A percentile compares a stretch with the other conserved stretches of the same genome.
These are phyloP conservation scores for Wickerhamiella pararugosa DNA, from an alignment of 1,139 yeast species.

Conservation along the genomic window DNA sequence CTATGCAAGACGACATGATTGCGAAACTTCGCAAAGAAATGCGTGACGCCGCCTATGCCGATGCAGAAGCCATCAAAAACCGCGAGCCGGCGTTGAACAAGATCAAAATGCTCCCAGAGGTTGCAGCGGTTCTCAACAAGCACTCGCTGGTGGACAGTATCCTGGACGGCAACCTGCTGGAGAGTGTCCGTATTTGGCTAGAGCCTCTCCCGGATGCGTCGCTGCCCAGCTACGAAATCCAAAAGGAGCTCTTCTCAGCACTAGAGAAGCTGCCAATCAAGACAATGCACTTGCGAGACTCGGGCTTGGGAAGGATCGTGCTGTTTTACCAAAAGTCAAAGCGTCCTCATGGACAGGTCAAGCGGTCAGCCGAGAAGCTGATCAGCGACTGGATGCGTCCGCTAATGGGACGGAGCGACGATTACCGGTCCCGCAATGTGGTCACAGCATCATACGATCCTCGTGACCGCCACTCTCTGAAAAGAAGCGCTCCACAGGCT, in stretches of 20 bases:
- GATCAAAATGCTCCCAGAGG: constrained; percentile 66
- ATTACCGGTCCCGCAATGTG: constrained; percentile 77
- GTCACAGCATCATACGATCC: constrained; percentile 59
- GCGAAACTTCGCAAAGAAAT: constrained; percentile 70
- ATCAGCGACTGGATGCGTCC: constrained; percentile 99
- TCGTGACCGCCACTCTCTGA: constrained; percentile 20
- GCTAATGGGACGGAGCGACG: constrained; percentile 87
- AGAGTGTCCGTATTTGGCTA: constrained; percentile 90
- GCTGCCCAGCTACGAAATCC: constrained; percentile 91
- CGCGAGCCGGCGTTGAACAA: constrained; percentile 78
- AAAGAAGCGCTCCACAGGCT: constrained; percentile 18
- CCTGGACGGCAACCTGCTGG: constrained; percentile 82
- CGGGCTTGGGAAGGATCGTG: constrained; percentile 87
- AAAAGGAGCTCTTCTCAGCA: constrained; percentile 67
- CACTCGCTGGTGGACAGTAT: constrained; percentile 80
- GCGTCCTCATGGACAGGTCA: constrained; percentile 74
- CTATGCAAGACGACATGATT: constrained; percentile 86
- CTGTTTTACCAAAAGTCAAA: constrained; percentile 87
- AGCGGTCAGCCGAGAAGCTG: constrained; percentile 74
- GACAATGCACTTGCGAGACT: constrained; percentile 86
- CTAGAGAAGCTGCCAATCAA: constrained; percentile 73
- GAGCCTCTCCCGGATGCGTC: constrained; percentile 98
- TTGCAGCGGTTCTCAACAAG: constrained; percentile 57
- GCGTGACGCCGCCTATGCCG: constrained; percentile 87
- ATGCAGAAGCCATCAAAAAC: constrained; percentile 57